Conservation (phyloP, 2,329 filamentous ascomycete species). For the Beauveria brongniartii region DNA sequence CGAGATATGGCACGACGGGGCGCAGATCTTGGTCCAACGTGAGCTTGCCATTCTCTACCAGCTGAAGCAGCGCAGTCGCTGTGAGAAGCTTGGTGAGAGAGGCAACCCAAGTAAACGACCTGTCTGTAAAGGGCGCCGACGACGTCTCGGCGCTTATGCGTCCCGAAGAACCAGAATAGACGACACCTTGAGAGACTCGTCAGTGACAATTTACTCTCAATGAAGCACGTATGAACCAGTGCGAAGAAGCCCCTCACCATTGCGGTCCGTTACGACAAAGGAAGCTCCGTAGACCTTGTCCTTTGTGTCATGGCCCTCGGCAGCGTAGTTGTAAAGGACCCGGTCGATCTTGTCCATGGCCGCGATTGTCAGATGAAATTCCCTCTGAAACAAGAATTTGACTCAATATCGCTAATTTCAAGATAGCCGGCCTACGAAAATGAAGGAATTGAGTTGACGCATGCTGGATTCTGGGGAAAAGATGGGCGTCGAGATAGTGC, state of each 20-base stretch:
- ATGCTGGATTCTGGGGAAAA: neutral
- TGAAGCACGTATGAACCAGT: neutral
- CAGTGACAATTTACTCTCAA: neutral
- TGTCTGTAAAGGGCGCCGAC: conserved; percentile 16
- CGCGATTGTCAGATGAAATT: neutral
- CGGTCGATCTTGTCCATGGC: conserved; percentile 15
- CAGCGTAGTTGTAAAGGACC: conserved; percentile 19
- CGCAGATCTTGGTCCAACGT: conserved; percentile 25
- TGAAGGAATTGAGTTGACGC: neutral
- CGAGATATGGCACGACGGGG: conserved; percentile 20
- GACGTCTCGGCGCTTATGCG: conserved; percentile 19
- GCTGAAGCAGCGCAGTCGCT: conserved; percentile 22
- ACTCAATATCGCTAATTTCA: neutral
- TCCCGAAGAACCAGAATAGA: conserved; percentile 24
- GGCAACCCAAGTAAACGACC: conserved; percentile 24
- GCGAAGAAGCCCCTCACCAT: conserved; percentile 13
- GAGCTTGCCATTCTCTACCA: conserved; percentile 22
- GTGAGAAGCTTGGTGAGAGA: conserved; percentile 30
- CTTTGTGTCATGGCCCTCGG: conserved; percentile 18
- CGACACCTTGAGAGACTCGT: conserved; percentile 14
- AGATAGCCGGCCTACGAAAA: neutral
- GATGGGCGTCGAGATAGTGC: neutral
- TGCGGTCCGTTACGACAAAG: conserved; percentile 20
- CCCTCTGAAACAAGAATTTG: neutral
- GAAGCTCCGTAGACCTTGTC: conserved; percentile 23